These are phyloP conservation scores for Saprolegnia diclina DNA, from an alignment of 352 stramenopile genomes.

Conservation along the genomic window DNA sequence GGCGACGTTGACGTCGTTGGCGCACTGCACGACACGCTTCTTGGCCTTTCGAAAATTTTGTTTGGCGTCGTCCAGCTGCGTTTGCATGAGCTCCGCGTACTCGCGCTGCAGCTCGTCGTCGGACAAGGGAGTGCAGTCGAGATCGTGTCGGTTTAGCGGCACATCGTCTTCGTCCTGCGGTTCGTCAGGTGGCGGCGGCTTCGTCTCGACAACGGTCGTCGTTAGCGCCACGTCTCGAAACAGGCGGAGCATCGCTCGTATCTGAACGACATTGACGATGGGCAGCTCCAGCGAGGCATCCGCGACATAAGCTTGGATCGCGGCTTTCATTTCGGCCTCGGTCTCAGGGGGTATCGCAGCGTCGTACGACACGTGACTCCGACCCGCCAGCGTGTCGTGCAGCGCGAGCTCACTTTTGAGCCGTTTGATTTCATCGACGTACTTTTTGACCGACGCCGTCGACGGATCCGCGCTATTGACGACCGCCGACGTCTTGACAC, in stretches of 20 bases:
- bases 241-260: conserved; percentile 38
- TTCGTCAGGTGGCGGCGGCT: conserved; percentile 22
- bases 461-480: conserved; percentile 43
- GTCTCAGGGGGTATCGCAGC: conserved; percentile 26
- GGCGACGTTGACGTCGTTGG: conserved; percentile 47
- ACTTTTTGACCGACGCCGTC: conserved; percentile 29
- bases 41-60: conserved; percentile 51
- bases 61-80: conserved; percentile 56
- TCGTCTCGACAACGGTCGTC: conserved; percentile 19
- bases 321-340: conserved; percentile 29
- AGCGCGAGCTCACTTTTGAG: conserved; percentile 55
- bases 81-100: conserved; percentile 39
- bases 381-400: conserved; percentile 54
- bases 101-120: conserved; percentile 56
- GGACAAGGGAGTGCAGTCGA: conserved; percentile 16
- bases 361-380: conserved; percentile 36
- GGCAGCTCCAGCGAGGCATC: conserved; percentile 32
- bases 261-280: conserved; percentile 44
- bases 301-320: conserved; percentile 35
- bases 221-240: conserved; percentile 48
- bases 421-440: conserved; percentile 43
- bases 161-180: background rate
- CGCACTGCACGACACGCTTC: conserved; percentile 30
- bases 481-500: conserved; percentile 71
- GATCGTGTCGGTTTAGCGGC: background rate